phyloP scores from a whole-genome alignment of 2,329 filamentous ascomycete genomes.

The Curvularia lunata region DNA sequence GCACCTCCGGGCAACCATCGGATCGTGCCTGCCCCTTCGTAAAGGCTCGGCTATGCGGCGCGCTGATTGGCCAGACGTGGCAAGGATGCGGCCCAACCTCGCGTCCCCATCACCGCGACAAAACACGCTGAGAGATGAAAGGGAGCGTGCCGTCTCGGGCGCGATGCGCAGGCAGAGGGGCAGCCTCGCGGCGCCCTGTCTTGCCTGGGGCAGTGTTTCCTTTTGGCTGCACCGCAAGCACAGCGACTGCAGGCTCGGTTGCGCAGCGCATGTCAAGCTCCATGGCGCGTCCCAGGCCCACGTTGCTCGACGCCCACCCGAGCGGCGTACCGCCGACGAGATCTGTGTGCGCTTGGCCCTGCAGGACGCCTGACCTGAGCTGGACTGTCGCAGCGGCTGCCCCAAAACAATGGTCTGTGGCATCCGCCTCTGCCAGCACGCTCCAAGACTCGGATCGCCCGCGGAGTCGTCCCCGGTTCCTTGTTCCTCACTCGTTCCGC shows the following conservation, averaged over 20 bases:
- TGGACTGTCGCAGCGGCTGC: constrained; percentile 31
- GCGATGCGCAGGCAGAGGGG: constrained; percentile 18
- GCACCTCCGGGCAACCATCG: constrained; percentile 16
- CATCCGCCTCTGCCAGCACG: constrained; percentile 27
- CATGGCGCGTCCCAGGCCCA: constrained; percentile 24
- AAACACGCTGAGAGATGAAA: constrained; percentile 31
- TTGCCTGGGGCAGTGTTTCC: neutral
- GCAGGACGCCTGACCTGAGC: constrained; percentile 25
- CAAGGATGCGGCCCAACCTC: constrained; percentile 27
- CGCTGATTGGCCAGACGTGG: constrained; percentile 29
- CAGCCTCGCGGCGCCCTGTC: too few relatives aligned
- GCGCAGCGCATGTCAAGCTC: constrained; percentile 17
- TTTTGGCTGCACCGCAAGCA: constrained; percentile 2
- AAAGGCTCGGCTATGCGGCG: constrained; percentile 30
- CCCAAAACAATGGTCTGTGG: constrained; percentile 35
- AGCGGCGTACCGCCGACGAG: constrained; percentile 26
- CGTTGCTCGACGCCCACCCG: constrained; percentile 26
- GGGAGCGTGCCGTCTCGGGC: constrained; percentile 20
- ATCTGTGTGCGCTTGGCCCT: constrained; percentile 29
- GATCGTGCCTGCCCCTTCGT: constrained; percentile 20
- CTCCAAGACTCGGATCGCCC: constrained; percentile 34
- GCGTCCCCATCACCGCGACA: constrained; percentile 17
- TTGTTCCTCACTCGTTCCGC: constrained; percentile 27
- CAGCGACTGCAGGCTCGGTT: constrained; percentile 12
- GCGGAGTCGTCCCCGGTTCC: constrained; percentile 36